Percentiles rank a stretch among this genome's conserved stretches.
These are phyloP conservation scores for Ceratobasidium theobromae DNA, from an alignment of 1,284 basidiomycete species.

Conservation along the genomic window DNA sequence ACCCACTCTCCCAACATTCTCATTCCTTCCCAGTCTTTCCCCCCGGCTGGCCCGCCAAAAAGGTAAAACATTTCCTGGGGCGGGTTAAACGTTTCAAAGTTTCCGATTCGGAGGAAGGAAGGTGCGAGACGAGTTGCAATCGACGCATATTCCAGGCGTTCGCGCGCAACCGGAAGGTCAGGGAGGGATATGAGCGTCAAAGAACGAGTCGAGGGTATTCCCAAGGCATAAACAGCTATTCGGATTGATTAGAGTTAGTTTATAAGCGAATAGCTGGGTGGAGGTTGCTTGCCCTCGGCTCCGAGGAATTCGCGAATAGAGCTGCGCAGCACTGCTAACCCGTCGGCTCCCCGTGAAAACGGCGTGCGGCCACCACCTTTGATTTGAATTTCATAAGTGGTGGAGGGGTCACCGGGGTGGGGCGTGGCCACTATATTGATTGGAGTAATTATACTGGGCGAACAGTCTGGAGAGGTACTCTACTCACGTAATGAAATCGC, in stretches of 20 bases:
- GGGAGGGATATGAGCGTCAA: slow-evolving; percentile 81
- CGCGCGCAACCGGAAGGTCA: slow-evolving; percentile 72
- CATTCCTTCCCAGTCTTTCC: slow-evolving; percentile 74
- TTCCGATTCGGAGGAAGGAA: slow-evolving; percentile 90
- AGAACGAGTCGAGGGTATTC: slow-evolving; percentile 87
- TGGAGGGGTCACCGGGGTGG: slow-evolving; percentile 58
- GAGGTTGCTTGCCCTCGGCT: slow-evolving; percentile 64
- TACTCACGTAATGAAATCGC: slow-evolving; percentile 80
- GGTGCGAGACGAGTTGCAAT: slow-evolving; percentile 84
- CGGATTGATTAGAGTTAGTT: slow-evolving; percentile 30
- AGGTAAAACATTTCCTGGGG: slow-evolving; percentile 68
- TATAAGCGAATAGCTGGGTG: not conserved
- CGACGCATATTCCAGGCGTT: slow-evolving; percentile 76
- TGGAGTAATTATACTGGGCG: not conserved
- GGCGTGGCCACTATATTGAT: slow-evolving; percentile 66
- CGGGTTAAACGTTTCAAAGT: slow-evolving; percentile 83
- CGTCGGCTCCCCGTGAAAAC: slow-evolving; percentile 89
- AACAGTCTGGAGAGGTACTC: slow-evolving; percentile 6
- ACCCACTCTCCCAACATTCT: slow-evolving; percentile 76
- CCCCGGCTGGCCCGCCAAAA: slow-evolving; percentile 61
- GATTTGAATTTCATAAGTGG: slow-evolving; percentile 82
- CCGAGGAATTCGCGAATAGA: slow-evolving; percentile 91
- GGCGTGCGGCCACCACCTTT: slow-evolving; percentile 95
- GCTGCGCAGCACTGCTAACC: slow-evolving; percentile 87
- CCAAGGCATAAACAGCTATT: slow-evolving; percentile 81